Evolutionary conservation across 192 early-diverging fungal species (phyloP).

Genomic region (Gryganskiella cystojenkinii): DNA sequence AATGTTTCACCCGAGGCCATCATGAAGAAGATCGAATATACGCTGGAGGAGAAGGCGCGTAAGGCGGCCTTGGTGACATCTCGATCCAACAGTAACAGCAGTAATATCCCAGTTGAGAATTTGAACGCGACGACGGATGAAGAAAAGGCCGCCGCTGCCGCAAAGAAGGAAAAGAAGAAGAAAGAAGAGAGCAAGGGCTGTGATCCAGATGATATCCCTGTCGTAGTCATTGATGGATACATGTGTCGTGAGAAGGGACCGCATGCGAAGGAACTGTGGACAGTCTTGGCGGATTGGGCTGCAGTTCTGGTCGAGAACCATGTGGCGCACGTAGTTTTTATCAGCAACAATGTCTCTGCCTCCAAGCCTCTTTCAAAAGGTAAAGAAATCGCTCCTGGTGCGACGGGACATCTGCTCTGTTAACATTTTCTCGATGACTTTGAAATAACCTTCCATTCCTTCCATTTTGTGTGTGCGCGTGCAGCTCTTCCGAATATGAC

Average conservation of each 20-base stretch:
- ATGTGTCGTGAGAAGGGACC: conserved; percentile 77
- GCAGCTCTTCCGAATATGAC: conserved; percentile 75
- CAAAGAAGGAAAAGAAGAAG: conserved; percentile 36
- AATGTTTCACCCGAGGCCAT: conserved; percentile 60
- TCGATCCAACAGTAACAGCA: conserved; percentile 25
- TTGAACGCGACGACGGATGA: conserved; percentile 1
- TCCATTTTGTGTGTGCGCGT: neutral
- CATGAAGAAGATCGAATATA: conserved; percentile 45
- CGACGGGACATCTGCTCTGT: neutral
- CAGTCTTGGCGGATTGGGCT: conserved; percentile 87
- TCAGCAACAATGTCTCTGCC: conserved; percentile 76
- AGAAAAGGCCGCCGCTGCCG: conserved; percentile 6
- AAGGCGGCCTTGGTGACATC: neutral
- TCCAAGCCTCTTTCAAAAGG: conserved; percentile 77
- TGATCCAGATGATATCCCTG: conserved; percentile 75
- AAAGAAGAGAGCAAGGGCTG: conserved; percentile 31
- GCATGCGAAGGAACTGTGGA: conserved; percentile 68
- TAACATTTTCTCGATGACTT: neutral
- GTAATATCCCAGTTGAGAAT: conserved; percentile 2
- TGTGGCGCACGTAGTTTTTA: conserved; percentile 92
- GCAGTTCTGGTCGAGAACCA: conserved; percentile 82
- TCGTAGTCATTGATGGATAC: conserved; percentile 91
- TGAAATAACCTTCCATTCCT: too few species aligned
- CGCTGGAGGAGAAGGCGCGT: conserved; percentile 34
- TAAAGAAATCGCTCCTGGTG: conserved; percentile 28